Base-by-base conservation (phyloP, 2,329 filamentous ascomycete genomes). In the Stromatinia cepivora region DNA sequence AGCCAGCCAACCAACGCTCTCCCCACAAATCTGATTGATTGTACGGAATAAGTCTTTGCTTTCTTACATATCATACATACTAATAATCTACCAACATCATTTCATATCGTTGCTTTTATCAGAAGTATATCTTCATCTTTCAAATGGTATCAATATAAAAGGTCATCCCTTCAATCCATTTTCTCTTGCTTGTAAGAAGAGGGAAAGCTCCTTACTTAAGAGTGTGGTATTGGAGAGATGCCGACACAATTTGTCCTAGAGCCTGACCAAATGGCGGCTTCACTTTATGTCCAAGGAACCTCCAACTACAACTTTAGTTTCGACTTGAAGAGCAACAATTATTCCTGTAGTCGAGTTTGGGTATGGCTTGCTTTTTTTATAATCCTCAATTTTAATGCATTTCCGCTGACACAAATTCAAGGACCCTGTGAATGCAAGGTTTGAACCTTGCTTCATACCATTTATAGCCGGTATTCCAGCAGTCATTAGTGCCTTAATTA, bases 371-470 rank as follows among this genome's bases (percentile, higher is more conserved):
- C 28, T 28, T 66, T 36, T 7, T 36, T 11, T 7, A 4, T 0
- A 10, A 28, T 58, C 34, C 53, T 36, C 22, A 36, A 28, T 36
- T 22, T 46, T 5, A 45, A 17, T 57, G 25, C 6, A 56, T 46
- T 25, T 11, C 39, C 13, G 62, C 52, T 69, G 25, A 69, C 17
- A 48, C 54, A 39, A 62, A 31, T 53, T 22, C 0, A 45, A 78
- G 77, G 76, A 78, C 61, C 72, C 76, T 22, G 61, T 73, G 3
- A 74, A 76, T 59, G 77, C 75, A 39, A 71, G 68, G 39, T 77
- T 78, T 70, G 71, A 74, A 46, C 39, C 46, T 61, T 76, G 74
- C 59, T 68, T 73, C 58, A 70, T 77, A n/a, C 73, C 75, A 28
- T 72, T 73, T 34, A 76, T 78, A 36, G 71, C 75, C 39, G 72